Evolutionary conservation across 768 basidiomycete genomes (phyloP).

Genomic region (Termitomyces sp.): DNA sequence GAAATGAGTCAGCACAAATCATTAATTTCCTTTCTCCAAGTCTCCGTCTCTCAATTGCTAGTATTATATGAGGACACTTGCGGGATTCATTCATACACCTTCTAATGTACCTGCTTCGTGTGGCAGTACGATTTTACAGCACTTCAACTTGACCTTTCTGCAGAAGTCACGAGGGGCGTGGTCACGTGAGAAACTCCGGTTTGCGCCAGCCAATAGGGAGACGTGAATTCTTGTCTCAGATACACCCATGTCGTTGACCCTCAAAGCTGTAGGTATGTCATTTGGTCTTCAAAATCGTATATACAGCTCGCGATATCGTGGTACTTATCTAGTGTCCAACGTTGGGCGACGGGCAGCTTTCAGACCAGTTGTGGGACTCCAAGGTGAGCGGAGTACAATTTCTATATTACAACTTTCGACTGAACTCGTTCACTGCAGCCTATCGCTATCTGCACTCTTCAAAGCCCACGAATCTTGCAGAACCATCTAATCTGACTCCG

Average conservation of each 20-base stretch:
- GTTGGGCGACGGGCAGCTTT: constrained; percentile 42
- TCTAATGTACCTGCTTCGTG: not conserved
- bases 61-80: too few relatives aligned
- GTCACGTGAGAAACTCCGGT: constrained; percentile 16
- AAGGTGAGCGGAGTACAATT: constrained; percentile 27
- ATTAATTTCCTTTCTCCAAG: not conserved
- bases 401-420: constrained; percentile 12
- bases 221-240: constrained; percentile 18
- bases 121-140: not conserved
- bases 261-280: constrained; percentile 35
- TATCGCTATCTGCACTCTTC: constrained; percentile 58
- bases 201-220: constrained; percentile 24
- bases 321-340: constrained; percentile 25
- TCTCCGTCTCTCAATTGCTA: not conserved
- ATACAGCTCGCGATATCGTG: not conserved
- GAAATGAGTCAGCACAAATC: not conserved
- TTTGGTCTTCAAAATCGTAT: not conserved
- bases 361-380: constrained; percentile 40
- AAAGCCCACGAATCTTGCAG: constrained; percentile 33
- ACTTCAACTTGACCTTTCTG: too few relatives aligned
- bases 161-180: not conserved
- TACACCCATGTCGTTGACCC: constrained; percentile 45
- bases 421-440: constrained; percentile 27
- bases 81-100: too few relatives aligned
- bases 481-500: constrained; percentile 31